Conservation (phyloP, 1,284 basidiomycete species). For the Microbotryum lychnidis-dioicae region DNA sequence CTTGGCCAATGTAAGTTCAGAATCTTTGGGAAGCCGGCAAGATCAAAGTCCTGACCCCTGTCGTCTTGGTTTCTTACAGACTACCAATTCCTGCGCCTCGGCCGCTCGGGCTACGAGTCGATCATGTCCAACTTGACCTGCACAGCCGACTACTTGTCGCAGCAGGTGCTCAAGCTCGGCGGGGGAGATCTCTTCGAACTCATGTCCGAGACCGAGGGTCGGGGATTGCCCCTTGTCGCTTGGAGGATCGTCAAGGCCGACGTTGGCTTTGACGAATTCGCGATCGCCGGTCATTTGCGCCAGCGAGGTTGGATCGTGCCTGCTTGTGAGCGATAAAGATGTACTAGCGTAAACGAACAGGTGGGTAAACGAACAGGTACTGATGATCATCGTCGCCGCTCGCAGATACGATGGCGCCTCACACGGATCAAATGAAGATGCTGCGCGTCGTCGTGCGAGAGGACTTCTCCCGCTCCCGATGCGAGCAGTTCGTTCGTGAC, state of each 20-base stretch:
- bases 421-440: conserved; percentile 35
- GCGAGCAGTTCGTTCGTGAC: conserved; percentile 35
- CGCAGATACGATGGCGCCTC: conserved; percentile 34
- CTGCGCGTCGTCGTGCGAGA: conserved; percentile 38
- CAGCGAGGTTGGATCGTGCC: conserved; percentile 37
- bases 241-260: conserved; percentile 31
- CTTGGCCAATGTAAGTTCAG: conserved; percentile 12
- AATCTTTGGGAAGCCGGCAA: background rate
- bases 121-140: conserved; percentile 37
- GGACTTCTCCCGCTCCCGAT: conserved; percentile 32
- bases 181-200: conserved; percentile 34
- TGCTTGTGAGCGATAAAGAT: background rate
- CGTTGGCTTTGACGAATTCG: conserved; percentile 27
- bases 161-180: conserved; percentile 26
- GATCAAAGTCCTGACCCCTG: background rate
- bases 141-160: conserved; percentile 33
- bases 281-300: conserved; percentile 30
- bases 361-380: background rate
- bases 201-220: conserved; percentile 30
- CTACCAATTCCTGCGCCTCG: conserved; percentile 25
- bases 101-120: conserved; percentile 39
- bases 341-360: background rate
- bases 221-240: conserved; percentile 37
- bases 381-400: background rate
- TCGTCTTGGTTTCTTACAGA: background rate